Base-by-base conservation (phyloP, 805 yeast genomes). In the Wickerhamomyces canadensis region DNA sequence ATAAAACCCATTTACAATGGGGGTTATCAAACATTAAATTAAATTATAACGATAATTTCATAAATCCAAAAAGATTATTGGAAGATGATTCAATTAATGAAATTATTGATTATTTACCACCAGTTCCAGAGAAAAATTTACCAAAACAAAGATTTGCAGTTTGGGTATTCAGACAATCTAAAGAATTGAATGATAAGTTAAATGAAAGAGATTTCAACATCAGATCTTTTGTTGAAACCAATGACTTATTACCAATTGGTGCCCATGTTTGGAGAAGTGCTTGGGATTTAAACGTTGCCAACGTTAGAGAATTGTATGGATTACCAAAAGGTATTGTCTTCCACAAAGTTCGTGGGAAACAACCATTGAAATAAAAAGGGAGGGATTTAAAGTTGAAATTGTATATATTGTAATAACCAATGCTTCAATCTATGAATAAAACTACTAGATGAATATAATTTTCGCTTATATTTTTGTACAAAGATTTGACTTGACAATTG, bases 261-360 rank as follows among this genome's bases (percentile, higher is more conserved):
- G 96, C 95, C 2, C 95, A 87, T 58, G 70, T 86, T 32, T 91
- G 95, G 91, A 79, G 98, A 70, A 78, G 81, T 48, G 67, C 62
- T 29, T 91, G 82, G 78, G 98, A 93, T 61, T 65, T 84, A 50
- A 75, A 80, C 49, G 83, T 85, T 31, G 71, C 70, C 22, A 58
- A 56, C 4, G 80, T 89, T 19, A 78, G 98, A 60, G 74, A 70
- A 45, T 60, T 71, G 55, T 85, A 83, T 56, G 91, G 87, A 4
- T 68, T 91, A 43, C 81, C 79, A 15, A 58, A 65, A 42, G 97
- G 96, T 35, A 70, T 78, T 47, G 85, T 91, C 6, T 91, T 75
- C 67, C 75, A 77, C 43, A 51, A 45, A 41, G 55, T 51, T 18
- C 49, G 48, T 38, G 51, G 54, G 10, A 48, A 41, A 45, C 37